Base-by-base conservation (phyloP, 1,139 yeast genomes). In the Zygoascus meyerae region DNA sequence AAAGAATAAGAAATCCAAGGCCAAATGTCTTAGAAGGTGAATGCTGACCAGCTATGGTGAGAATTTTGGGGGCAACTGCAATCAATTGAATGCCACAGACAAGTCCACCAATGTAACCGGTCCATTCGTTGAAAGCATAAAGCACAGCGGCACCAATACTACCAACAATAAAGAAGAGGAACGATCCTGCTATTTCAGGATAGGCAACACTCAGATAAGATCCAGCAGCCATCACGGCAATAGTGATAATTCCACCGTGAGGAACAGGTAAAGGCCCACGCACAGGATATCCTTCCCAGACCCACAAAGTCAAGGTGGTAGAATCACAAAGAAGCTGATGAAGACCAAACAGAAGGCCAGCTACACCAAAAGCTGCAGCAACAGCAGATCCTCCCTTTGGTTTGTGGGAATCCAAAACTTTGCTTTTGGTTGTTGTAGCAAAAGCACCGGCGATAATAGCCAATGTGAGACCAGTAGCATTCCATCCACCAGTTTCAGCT, bases 241-340 rank as follows among this genome's bases (percentile, higher is more conserved):
- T 73, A 32, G 87, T 79, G 18, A 64, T 49, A 21, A 84, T 60
- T 11, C 83, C 75, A 41, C 95, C 95, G 61, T 94, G 95, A 32
- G 96, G 95, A 52, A 90, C 81, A 10, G 96, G 89, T 31, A 86
- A 73, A 10, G 97, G 97, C 0, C 97, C 97, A 9, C 72, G 70
- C 14, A 86, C 71, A 41, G 95, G 95, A 63, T 74, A 92, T 1
- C 98, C 98, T 53, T 83, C 86, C 97, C 97, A 92, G 11, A 81
- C 80, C 97, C 97, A 92, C 44, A 83, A 72, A 14, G 86, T 83
- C 46, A 90, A 73, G 5, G 95, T 86, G 2, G 95, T 82, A 0
- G 96, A 77, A 62, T 92, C 98, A 16, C 86, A 77, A 46, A 90
- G 67, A 68, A 82, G 78, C 10, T 94, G 85, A 58, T 83, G 84